Conservation (phyloP, 2,329 filamentous ascomycete species). For the Blastomyces parvus region DNA sequence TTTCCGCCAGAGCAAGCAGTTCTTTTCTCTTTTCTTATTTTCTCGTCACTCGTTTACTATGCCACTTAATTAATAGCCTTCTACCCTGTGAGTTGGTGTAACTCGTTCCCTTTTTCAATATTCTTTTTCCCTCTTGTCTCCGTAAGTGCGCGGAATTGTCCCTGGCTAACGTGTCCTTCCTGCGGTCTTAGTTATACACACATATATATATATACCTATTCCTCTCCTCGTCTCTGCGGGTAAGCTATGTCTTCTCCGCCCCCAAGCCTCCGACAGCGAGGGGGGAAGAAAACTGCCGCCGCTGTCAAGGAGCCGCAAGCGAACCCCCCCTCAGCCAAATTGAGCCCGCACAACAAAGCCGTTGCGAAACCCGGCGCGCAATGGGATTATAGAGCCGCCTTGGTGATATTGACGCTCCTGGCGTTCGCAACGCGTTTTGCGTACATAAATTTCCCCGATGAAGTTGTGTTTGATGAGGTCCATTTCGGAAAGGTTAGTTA, state of each 20-base stretch:
- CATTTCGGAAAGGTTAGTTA: constrained; percentile 90
- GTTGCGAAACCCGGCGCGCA: constrained; percentile 43
- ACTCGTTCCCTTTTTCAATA: background rate
- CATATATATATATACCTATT: background rate
- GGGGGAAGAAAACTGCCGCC: constrained; percentile 29
- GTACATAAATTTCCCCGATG: constrained; percentile 87
- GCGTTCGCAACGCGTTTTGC: constrained; percentile 92
- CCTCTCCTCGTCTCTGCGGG: background rate
- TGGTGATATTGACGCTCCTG: constrained; percentile 66
- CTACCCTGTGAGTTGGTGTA: background rate
- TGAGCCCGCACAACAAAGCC: constrained; percentile 7
- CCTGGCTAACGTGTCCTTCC: background rate
- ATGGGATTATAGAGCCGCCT: constrained; percentile 73
- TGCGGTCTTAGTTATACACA: background rate
- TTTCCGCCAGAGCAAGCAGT: background rate
- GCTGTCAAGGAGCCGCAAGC: constrained; percentile 4
- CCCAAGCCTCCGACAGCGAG: constrained; percentile 35
- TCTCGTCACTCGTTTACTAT: constrained; percentile 18
- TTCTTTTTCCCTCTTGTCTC: background rate
- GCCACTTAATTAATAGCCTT: constrained; percentile 11
- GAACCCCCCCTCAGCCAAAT: constrained; percentile 14
- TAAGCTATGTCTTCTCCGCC: constrained; percentile 28
- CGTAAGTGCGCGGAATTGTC: background rate
- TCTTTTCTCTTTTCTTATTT: constrained; percentile 7
- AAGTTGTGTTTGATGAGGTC: constrained; percentile 98